Evolutionary conservation across 192 early-diverging fungal species (phyloP).

Genomic region (Linnemannia exigua): DNA sequence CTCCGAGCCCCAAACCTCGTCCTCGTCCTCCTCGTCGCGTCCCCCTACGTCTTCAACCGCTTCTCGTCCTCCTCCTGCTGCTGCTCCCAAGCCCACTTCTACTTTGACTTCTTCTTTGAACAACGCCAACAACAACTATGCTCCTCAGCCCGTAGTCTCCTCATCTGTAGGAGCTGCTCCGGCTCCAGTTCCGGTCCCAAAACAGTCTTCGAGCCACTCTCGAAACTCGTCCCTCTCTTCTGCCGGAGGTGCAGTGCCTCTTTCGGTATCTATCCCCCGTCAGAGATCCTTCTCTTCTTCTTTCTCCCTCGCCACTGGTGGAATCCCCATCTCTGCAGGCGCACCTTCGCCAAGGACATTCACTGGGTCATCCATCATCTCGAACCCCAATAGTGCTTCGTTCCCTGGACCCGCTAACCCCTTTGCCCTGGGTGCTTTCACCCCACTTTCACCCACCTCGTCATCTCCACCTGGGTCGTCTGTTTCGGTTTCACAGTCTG

Average conservation of each 20-base stretch:
- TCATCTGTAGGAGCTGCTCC: neutral
- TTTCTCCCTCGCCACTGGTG: conserved; percentile 20
- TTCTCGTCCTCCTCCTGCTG: neutral
- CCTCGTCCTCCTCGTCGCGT: neutral
- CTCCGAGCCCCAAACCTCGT: neutral
- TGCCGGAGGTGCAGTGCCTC: conserved; percentile 1
- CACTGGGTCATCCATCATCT: conserved; percentile 39
- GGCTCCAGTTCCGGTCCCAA: neutral
- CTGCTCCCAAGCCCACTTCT: neutral
- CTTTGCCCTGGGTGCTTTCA: neutral
- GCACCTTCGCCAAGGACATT: conserved; percentile 36
- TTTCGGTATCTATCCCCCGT: conserved; percentile 39
- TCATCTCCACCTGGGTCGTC: conserved; percentile 7
- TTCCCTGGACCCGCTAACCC: conserved; percentile 1
- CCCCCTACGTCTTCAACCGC: conserved; percentile 1
- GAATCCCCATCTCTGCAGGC: neutral
- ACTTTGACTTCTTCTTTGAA: neutral
- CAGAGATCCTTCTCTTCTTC: conserved; percentile 54
- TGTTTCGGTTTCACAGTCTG: conserved; percentile 10
- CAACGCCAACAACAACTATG: neutral
- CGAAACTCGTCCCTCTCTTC: conserved; percentile 9
- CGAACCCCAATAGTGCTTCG: conserved; percentile 42
- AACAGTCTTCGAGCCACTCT: neutral
- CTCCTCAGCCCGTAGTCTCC: neutral
- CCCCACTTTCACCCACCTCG: conserved; percentile 20